Base-by-base conservation (phyloP, 768 basidiomycete genomes). In the Paxillus involutus region DNA sequence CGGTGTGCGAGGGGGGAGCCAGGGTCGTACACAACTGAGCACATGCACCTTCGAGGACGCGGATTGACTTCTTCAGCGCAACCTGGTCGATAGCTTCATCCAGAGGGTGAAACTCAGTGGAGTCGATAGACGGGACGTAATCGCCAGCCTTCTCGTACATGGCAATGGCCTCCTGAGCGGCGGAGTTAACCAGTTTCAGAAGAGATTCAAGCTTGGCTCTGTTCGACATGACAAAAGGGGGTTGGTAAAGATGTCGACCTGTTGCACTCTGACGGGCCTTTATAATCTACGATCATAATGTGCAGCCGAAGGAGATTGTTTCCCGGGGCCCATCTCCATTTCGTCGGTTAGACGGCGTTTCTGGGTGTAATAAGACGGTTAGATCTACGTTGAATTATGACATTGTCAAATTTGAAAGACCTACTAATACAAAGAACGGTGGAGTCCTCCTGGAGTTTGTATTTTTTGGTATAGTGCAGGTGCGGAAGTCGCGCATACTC, bases 21-120 rank as follows among this genome's bases (percentile, higher is more conserved):
- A 74, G 61, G 17, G 70, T 69, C 11, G 66, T 46, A 51, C 72
- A 71, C 32, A 75, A 41, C 53, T 72, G 74, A 13, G 62, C 60
- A 55, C 72, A 72, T 41, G 73, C 72, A 39, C 73, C 74, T 53
- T 74, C 71, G 21, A 73, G 58, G 3, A 53, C 64, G 19, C 64
- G 60, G 36, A 73, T 36, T 1, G 67, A 55, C 13, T 44, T 50
- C 58, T 62, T 68, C 42, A 72, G 51, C 0, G 53, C 58, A 19
- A 64, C 48, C 1, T 60, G 52, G 44, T 71, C 61, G 16, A 55
- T 33, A 8, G 62, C 59, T 32, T 56, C 39, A 42, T 77, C 76
- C 47, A 78, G 62, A 0, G 74, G 73, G 37, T 75, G 71, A 36
- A 58, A 62, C 16, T 52, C 57, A 0, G 63, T 63, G 21, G 69